These are phyloP conservation scores for Eucalyptus curtisii DNA, from an alignment of 345 rosid species.

Conservation along the genomic window DNA sequence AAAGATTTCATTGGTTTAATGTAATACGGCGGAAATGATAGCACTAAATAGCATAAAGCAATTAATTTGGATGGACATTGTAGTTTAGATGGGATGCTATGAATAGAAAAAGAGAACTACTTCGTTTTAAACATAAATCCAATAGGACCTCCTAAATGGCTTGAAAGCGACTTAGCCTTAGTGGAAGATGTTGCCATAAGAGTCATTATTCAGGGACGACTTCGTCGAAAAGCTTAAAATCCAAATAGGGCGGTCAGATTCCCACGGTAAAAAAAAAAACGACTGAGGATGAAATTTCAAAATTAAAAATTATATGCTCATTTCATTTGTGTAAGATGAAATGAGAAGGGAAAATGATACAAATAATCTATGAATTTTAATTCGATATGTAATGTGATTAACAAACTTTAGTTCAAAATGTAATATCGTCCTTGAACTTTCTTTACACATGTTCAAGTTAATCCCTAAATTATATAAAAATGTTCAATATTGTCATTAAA, in stretches of 20 bases:
- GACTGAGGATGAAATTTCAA: neutral
- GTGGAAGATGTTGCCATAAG: neutral
- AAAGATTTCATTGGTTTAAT: neutral
- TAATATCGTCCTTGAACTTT: too few species aligned
- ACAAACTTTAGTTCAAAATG: too few species aligned
- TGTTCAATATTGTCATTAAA: too few species aligned
- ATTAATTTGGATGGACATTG: neutral
- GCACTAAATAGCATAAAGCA: neutral
- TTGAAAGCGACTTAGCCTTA: neutral
- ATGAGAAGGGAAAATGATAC: too few species aligned
- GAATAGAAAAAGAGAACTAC: neutral
- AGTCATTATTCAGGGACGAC: neutral
- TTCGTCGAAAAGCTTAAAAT: neutral
- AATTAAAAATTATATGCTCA: neutral
- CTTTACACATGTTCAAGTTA: too few species aligned
- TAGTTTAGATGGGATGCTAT: neutral
- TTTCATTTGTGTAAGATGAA: neutral
- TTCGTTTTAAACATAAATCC: neutral
- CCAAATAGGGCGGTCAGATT: neutral
- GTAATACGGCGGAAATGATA: neutral
- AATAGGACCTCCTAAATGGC: neutral
- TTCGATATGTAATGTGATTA: too few species aligned
- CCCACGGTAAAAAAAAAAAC: neutral
- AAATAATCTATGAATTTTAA: too few species aligned
- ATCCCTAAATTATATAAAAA: too few species aligned